Evolutionary conservation across 768 basidiomycete species (phyloP), one percentile per base, ranked within the genome.

Genomic region (Podaxis sp.): DNA sequence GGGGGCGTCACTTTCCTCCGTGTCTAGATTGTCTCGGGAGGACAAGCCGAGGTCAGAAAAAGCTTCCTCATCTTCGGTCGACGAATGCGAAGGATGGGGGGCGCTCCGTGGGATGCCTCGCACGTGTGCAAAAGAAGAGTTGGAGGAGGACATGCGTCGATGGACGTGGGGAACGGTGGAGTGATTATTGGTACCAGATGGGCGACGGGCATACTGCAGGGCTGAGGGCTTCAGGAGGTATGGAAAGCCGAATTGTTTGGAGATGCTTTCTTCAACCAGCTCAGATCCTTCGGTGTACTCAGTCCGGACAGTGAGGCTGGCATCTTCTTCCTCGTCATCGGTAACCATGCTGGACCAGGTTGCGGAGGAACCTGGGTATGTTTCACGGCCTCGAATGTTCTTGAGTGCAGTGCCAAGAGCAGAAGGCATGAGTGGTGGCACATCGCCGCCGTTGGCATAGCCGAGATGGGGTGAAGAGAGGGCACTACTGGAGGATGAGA

Each of bases 101-200:
- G 76, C 80, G 66, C 79, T 82, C 61, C 74, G 74, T 37, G 80
- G 80, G 49, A 73, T 68, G 55, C 75, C 76, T 57, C 72, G 76
- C 69, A 76, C 72, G 70, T 76, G 74, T 46, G 68, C 66, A 36
- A 55, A 58, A 24, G 75, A 65, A 15, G 82, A 80, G 22, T 67
- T 66, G 15, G 65, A 66, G 27, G 84, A 85, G n/a, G 80, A 81
- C 38, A 78, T 78, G 70, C 83, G 84, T 61, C 78, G 75, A 68
- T 86, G 83, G 51, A 85, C 76, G 59, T 79, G 77, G 59, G 87
- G 83, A 24, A 87, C 81, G 52, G 81, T 84, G 4, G 86, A 85
- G 41, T 78, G 82, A 67, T 85, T 84, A 76, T 91, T 90, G 53
- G 86, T 90, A 8, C 85, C 79, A 37, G 89, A 89, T 0, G 89